Base-by-base conservation (phyloP, 495 filamentous ascomycete species). In the Penicillium alfredii region DNA sequence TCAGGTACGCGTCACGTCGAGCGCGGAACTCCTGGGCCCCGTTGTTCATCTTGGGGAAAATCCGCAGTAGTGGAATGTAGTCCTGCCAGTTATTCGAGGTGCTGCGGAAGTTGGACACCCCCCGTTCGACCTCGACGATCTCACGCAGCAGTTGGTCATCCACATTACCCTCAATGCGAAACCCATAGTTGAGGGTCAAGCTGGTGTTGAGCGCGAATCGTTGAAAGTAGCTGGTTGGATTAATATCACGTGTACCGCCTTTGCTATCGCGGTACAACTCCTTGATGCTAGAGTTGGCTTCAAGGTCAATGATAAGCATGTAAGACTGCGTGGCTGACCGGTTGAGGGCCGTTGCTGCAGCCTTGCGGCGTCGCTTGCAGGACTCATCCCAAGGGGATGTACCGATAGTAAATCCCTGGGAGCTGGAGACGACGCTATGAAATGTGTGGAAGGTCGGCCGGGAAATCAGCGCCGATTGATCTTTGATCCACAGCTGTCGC, bases 301-400 rank as follows among this genome's bases (percentile, higher is more conserved):
- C 81, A 14, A 83, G 71, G 43, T 84, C 80, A 33, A 86, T 77
- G 48, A 83, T 78, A 1, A 80, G 82, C 77, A 82, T 82, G 50
- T 81, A 86, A 0, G 72, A 74, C 35, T 79, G 76, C 1, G 79
- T 73, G 0, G 80, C 77, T 1, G 79, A 75, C 11, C 74, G 63
- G 58, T 86, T 86, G 7, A 86, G 58, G 0, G 81, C 81, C 0
- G 79, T 82, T 2, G 80, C 81, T 0, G 82, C 81, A 0, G 80
- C 78, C 62, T 84, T 84, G 30, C 81, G 67, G 6, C 80, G 72
- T 6, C 71, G 68, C 57, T 86, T 86, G 63, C 79, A 83, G 26
- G 74, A 79, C 35, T 83, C 81, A 49, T 84, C 80, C 80, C 80
- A 86, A 0, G 82, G 82, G 0, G 76, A 81, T 0, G 82, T 84